phyloP scores from a whole-genome alignment of 2,329 filamentous ascomycete genomes.

The Aspergillus glaucus region DNA sequence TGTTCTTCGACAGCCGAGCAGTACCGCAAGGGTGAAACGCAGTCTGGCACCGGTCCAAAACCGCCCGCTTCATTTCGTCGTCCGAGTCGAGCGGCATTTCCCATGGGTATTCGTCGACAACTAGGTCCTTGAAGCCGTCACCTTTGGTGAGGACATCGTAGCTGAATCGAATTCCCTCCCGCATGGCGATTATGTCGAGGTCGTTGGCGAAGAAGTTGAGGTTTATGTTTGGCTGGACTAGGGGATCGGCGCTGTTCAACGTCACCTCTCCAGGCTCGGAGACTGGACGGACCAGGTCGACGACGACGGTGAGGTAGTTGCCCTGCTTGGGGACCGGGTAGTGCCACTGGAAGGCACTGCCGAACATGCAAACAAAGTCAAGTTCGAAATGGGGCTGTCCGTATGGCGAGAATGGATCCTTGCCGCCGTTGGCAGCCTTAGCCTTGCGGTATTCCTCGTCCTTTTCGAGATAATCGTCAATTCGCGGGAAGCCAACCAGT shows the following conservation, averaged over 20 bases:
- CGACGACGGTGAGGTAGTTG: constrained; percentile 49
- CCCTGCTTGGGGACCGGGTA: constrained; percentile 36
- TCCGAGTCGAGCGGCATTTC: neutral
- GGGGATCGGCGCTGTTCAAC: constrained; percentile 29
- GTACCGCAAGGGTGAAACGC: neutral
- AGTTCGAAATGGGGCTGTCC: constrained; percentile 44
- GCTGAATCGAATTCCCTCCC: constrained; percentile 50
- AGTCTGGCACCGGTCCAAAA: neutral
- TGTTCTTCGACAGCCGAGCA: neutral
- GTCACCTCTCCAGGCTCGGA: constrained; percentile 39
- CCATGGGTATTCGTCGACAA: constrained; percentile 34
- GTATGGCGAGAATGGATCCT: neutral
- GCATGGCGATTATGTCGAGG: constrained; percentile 48
- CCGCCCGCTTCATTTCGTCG: neutral
- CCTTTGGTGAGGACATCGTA: constrained; percentile 50
- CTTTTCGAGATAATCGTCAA: neutral
- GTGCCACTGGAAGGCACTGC: constrained; percentile 43
- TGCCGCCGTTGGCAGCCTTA: neutral
- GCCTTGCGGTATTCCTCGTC: neutral
- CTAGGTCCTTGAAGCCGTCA: constrained; percentile 43
- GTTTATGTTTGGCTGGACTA: constrained; percentile 32
- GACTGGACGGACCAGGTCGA: constrained; percentile 41
- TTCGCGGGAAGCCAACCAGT: neutral
- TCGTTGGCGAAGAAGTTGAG: constrained; percentile 43
- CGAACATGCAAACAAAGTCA: constrained; percentile 55